Conservation (phyloP, 768 basidiomycete species). For the Leccinum uliginosum region DNA sequence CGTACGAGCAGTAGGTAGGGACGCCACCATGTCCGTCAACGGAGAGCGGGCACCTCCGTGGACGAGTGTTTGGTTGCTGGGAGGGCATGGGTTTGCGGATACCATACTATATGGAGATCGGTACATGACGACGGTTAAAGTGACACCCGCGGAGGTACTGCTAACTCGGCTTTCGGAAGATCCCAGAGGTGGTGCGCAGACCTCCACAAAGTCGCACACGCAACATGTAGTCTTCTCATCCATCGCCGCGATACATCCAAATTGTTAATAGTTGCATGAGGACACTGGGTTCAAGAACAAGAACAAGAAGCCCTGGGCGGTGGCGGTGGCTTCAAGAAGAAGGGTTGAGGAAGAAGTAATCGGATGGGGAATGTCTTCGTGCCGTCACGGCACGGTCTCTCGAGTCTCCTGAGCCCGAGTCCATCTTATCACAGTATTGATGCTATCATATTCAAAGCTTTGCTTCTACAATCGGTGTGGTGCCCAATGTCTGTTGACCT, state of each 20-base stretch:
- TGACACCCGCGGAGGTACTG: background rate
- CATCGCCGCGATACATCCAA: background rate
- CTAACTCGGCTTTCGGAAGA: background rate
- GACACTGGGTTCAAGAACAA: no score
- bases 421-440: no score
- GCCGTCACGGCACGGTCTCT: no score
- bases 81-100: background rate
- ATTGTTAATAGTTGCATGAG: background rate
- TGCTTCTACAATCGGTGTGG: no score
- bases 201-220: no score
- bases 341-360: no score
- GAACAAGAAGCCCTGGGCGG: no score
- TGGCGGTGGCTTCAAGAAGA: no score
- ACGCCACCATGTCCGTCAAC: background rate
- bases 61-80: background rate
- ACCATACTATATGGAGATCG: background rate
- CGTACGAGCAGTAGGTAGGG: constrained; percentile 11
- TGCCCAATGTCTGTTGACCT: no score
- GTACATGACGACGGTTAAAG: background rate
- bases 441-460: no score
- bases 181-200: background rate
- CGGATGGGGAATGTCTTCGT: no score
- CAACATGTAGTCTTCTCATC: background rate
- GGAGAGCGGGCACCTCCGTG: background rate
- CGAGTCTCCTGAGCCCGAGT: no score